Evolutionary conservation across 257 asterid genomes (phyloP).

Genomic region (Nicotiana noctiflora): DNA sequence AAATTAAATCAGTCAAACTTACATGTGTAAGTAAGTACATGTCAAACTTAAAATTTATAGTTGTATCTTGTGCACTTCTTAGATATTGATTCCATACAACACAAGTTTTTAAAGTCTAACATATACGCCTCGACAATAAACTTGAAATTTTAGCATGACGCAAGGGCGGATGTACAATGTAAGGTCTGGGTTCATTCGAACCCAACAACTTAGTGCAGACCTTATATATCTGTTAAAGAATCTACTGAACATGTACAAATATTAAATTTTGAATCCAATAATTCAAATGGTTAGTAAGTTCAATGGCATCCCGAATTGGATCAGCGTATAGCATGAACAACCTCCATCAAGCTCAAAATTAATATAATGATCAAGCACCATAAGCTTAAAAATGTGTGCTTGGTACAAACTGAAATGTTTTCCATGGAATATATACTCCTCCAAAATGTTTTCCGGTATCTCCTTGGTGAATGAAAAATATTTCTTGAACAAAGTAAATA

Average conservation of each 20-base stretch:
- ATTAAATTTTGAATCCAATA: no score
- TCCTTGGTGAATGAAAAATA: background rate
- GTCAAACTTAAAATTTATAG: background rate
- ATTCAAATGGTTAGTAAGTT: no score
- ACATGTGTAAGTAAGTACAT: background rate
- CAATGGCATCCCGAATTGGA: no score
- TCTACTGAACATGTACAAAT: no score
- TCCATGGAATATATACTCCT: background rate
- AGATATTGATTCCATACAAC: background rate
- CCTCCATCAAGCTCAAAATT: background rate
- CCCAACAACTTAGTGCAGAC: no score
- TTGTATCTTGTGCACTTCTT: background rate
- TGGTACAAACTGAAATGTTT: background rate
- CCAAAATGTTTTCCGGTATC: background rate
- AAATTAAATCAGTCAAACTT: background rate
- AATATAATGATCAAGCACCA: background rate
- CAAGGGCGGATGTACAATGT: no score
- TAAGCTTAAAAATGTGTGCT: background rate
- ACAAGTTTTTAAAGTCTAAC: no score
- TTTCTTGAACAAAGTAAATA: background rate
- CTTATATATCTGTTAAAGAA: no score
- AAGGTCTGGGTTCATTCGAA: no score
- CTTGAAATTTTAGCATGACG: no score
- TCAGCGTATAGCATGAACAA: background rate
- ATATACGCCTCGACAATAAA: background rate